These are phyloP conservation scores for Apiospora malaysiana DNA, from an alignment of 2,329 filamentous ascomycete species.

Conservation along the genomic window DNA sequence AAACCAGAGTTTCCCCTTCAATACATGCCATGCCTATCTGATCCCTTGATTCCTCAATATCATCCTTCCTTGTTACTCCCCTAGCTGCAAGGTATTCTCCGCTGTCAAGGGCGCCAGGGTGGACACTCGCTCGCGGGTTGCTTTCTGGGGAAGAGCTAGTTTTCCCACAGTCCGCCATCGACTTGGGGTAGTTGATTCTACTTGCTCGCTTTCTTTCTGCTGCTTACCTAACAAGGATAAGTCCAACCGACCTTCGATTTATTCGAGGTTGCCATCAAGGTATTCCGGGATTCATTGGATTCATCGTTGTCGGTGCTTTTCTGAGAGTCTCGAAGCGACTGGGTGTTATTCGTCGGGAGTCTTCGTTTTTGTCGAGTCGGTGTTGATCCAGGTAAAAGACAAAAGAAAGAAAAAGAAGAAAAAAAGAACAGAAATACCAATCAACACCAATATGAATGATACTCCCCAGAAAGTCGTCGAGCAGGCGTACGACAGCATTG, in stretches of 20 bases:
- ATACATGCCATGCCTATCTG: neutral
- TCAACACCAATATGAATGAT: neutral
- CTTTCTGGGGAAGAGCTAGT: neutral
- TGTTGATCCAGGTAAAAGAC: too few species aligned
- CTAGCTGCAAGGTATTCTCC: neutral
- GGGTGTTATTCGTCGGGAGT: too few species aligned
- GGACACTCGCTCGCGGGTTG: neutral
- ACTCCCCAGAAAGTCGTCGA: slow-evolving; percentile 10
- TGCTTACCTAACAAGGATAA: neutral
- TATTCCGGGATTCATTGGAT: too few species aligned
- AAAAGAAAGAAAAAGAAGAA: too few species aligned
- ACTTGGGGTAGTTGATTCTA: neutral
- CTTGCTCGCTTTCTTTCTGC: neutral
- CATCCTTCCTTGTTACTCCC: neutral
- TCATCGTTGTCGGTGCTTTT: too few species aligned
- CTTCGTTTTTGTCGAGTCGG: too few species aligned
- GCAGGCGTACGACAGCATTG: slow-evolving; percentile 18
- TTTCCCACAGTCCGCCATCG: neutral
- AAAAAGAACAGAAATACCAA: too few species aligned
- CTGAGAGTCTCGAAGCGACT: too few species aligned
- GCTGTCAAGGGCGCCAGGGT: neutral
- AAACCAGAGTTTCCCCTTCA: neutral
- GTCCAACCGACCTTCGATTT: too few species aligned
- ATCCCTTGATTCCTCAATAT: neutral
- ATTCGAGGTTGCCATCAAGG: too few species aligned